These are phyloP conservation scores for Microbotryomycetes sp. DNA, from an alignment of 1,284 basidiomycete species.

Conservation along the genomic window DNA sequence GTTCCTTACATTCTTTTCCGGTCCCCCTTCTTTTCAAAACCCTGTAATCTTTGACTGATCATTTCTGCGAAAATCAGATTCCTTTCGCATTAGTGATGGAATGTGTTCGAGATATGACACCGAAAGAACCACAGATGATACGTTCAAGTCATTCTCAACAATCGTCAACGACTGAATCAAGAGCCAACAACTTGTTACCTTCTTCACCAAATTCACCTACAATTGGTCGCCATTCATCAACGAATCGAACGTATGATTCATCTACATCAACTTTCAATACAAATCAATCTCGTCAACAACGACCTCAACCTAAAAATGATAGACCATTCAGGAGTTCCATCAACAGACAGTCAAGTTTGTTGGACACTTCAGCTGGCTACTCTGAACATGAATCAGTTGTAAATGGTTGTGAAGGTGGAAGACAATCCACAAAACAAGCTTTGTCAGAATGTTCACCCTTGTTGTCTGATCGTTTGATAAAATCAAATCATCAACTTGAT, in stretches of 20 bases:
- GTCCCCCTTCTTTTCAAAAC: not conserved
- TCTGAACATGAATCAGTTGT: too few relatives aligned
- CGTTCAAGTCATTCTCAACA: constrained; percentile 10
- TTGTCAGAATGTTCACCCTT: not conserved
- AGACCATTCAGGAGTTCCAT: constrained; percentile 12
- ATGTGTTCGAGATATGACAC: constrained; percentile 30
- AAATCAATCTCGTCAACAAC: too few relatives aligned
- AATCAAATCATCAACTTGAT: too few relatives aligned
- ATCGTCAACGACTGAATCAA: not conserved
- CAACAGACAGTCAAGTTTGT: not conserved
- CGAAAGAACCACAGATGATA: constrained; percentile 2
- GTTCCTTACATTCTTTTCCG: not conserved
- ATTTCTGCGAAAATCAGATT: constrained; percentile 18
- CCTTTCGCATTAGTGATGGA: constrained; percentile 39
- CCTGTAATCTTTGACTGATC: not conserved
- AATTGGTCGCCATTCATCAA: too few relatives aligned
- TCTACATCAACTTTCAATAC: too few relatives aligned
- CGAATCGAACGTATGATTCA: too few relatives aligned
- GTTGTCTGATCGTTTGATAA: constrained; percentile 5
- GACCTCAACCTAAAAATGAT: too few relatives aligned
- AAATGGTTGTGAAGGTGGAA: too few relatives aligned
- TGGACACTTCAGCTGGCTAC: not conserved
- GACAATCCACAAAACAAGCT: not conserved
- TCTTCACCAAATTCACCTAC: not conserved
- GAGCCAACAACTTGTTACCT: not conserved